Evolutionary conservation across 23 red algal species (phyloP), one percentile per base, ranked within the genome.

Genomic region (Gracilaria domingensis): DNA sequence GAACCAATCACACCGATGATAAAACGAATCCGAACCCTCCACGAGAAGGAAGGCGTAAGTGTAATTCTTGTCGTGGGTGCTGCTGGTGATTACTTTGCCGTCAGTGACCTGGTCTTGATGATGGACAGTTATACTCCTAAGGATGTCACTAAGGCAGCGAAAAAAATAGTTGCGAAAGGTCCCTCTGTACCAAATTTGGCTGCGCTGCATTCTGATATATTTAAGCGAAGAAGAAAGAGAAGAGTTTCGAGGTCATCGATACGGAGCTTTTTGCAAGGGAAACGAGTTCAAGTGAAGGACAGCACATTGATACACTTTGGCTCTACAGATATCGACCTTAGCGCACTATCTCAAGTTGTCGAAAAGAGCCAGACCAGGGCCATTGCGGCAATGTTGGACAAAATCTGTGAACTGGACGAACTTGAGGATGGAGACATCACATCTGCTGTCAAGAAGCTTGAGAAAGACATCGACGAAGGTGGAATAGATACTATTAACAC

Each of bases 1-100:
- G 95, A 97, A 64, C 95, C 95, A 24, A 97, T 97, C 45, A 97
- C 95, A 0, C 95, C 95, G 34, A 85, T 97, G 78, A 88, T 97
- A 14, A 47, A 77, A 8, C 81, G 95, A 24, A 88, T 97, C 69
- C 88, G 88, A 39, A 49, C 55, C 55, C 86, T 97, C 32, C 93
- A 96, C 81, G 95, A 93, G 40, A 32, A 74, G 40, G 58, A 81
- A 45, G 89, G 83, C 12, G 64, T 97, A 21, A 93, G 88, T 72
- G 78, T 83, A 4, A 83, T 97, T 83, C 75, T 97, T 17, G 95
- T 97, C 7, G 86, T 97, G 36, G 95, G 95, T 23, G 95, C 89
- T 42, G 84, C 95, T 36, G 95, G 95, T 23, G 95, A 97, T 66
- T 97, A 93, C 71, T 97, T 97, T 80, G 95, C 88, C 3, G 95